Base-by-base conservation (phyloP, 2,329 filamentous ascomycete genomes). In the Triangularia setosa region DNA sequence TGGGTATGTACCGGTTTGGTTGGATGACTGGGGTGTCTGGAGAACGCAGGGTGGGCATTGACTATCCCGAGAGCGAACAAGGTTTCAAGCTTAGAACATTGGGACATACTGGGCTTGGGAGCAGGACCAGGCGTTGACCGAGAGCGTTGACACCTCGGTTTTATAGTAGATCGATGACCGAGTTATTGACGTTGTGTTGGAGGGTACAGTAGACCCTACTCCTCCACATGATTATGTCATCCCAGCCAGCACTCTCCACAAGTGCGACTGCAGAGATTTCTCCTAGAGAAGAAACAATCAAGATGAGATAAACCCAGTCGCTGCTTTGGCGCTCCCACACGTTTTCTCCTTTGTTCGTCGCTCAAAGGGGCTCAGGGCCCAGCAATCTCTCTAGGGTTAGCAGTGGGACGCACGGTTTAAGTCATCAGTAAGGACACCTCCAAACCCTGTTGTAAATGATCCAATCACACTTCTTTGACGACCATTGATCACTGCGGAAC, bases 1-100 rank as follows among this genome's bases (percentile, higher is more conserved):
- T 23, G 33, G 7, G 60, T 9, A 58, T 52, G 60, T 63, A 63
- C 35, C 33, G 59, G n/a, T 65, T 65, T 53, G 60, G 60, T 1
- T 60, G 54, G 60, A 60, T 60, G 27, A 58, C 28, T 30, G 57
- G 57, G 14, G 57, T 40, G 14, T 59, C 57, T 44, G 57, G 57
- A 11, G 57, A 59, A 14, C 44, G 33, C 11, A 30, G 55, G 7
- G 16, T 57, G 6, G 55, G 55, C 5, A 35, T 57, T 57, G 55
- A 57, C n/a, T 57, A 57, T 33, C 55, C 55, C 9, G 55, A 57
- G 28, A 27, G 55, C 2, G 55, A 57, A 23, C 55, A 57, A n/a
- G 16, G 33, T 1, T 40, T n/a, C n/a, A n/a, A n/a, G n/a, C n/a
- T n/a, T n/a, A n/a, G n/a, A n/a, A 28, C 27, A 28, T 28, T 28